A percentile compares a stretch with the other conserved stretches of the same genome.
phyloP scores from a whole-genome alignment of 805 yeast genomes.

The Candida berthetii region DNA sequence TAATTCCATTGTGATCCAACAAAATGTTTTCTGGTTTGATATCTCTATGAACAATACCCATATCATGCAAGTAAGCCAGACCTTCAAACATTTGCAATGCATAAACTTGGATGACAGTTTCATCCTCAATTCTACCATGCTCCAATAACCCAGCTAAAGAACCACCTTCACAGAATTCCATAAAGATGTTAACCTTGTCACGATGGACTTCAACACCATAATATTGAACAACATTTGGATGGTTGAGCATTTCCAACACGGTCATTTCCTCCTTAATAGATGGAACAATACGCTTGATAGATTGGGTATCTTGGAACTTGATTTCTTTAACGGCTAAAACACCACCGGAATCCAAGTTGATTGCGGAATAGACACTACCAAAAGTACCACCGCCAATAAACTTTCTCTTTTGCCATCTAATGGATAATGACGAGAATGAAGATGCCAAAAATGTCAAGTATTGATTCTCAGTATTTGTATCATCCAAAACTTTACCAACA shows the following conservation, averaged over 20 bases:
- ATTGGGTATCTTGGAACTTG: slow-evolving; percentile 80
- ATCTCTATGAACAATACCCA: slow-evolving; percentile 95
- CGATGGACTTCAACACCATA: slow-evolving; percentile 97
- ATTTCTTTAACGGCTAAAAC: slow-evolving; percentile 97
- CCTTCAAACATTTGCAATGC: slow-evolving; percentile 93
- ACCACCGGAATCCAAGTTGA: slow-evolving; percentile 90
- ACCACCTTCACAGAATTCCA: slow-evolving; percentile 98
- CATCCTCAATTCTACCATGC: slow-evolving; percentile 94
- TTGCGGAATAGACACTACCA: slow-evolving; percentile 90
- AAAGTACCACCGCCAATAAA: slow-evolving; percentile 94
- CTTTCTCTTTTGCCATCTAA: slow-evolving; percentile 95
- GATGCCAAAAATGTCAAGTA: slow-evolving; percentile 83
- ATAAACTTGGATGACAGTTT: slow-evolving; percentile 84
- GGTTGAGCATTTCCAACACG: slow-evolving; percentile 88
- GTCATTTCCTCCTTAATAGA: slow-evolving; percentile 95
- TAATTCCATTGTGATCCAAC: slow-evolving; percentile 85
- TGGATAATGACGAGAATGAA: slow-evolving; percentile 81
- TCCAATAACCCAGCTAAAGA: slow-evolving; percentile 80
- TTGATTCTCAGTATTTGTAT: slow-evolving; percentile 80
- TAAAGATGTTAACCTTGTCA: slow-evolving; percentile 89
- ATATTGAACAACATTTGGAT: slow-evolving; percentile 94
- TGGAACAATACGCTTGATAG: slow-evolving; percentile 78
- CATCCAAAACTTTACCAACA: slow-evolving; percentile 88
- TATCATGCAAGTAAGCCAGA: slow-evolving; percentile 85
- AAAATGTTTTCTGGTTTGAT: slow-evolving; percentile 93